Percentiles rank a stretch among this genome's conserved stretches.
phyloP scores from a whole-genome alignment of 768 basidiomycete species.

The Ramaria rubella region DNA sequence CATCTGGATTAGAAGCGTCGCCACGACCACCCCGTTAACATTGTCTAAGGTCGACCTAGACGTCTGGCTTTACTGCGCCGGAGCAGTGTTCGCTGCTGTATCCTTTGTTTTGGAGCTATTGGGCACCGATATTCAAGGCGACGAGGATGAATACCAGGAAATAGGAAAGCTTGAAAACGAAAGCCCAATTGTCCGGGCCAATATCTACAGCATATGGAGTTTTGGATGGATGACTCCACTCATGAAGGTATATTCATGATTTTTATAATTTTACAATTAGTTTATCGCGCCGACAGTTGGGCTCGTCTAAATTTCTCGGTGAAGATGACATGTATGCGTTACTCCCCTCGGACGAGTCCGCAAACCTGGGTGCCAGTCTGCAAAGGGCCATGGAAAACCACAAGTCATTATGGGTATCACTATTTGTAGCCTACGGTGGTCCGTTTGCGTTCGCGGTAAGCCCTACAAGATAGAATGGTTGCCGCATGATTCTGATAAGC shows the following conservation, averaged over 20 bases:
- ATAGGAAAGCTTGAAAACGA: slow-evolving; percentile 34
- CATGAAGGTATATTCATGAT: slow-evolving; percentile 34
- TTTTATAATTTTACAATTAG: not conserved
- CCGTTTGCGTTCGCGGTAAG: slow-evolving; percentile 55
- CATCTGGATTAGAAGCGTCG: slow-evolving; percentile 56
- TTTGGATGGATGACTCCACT: slow-evolving; percentile 85
- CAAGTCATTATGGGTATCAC: slow-evolving; percentile 67
- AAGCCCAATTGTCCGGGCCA: slow-evolving; percentile 68
- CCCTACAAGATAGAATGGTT: no score
- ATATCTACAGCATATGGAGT: slow-evolving; percentile 74
- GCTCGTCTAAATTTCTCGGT: slow-evolving; percentile 58
- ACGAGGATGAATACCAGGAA: slow-evolving; percentile 23
- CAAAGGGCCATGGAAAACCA: slow-evolving; percentile 56
- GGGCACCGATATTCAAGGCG: slow-evolving; percentile 48
- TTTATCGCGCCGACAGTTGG: slow-evolving; percentile 32
- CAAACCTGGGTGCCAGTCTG: slow-evolving; percentile 56
- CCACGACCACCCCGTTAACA: slow-evolving; percentile 24
- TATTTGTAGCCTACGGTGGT: slow-evolving; percentile 71
- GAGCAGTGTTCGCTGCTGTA: slow-evolving; percentile 40
- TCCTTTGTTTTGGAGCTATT: slow-evolving; percentile 62
- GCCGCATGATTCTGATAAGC: not conserved
- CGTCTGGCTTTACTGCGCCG: slow-evolving; percentile 31
- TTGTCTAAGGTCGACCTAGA: slow-evolving; percentile 25
- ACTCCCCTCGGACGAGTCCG: slow-evolving; percentile 59
- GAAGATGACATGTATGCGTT: slow-evolving; percentile 83